Evolutionary conservation across 2,329 filamentous ascomycete species (phyloP).

Genomic region (Chrysoporthe puriensis): DNA sequence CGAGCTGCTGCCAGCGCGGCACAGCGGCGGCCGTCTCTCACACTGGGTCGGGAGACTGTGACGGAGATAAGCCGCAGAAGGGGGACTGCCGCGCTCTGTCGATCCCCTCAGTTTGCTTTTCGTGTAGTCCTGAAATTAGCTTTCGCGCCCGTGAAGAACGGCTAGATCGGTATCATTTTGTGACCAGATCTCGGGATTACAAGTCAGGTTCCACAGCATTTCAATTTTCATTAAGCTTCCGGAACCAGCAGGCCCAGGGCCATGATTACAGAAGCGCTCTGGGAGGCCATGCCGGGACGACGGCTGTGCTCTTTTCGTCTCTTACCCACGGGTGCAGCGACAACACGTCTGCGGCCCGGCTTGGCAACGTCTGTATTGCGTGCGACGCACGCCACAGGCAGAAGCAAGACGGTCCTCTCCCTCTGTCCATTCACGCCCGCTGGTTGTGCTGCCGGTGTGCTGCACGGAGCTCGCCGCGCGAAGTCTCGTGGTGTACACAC

Average conservation of each 20-base stretch:
- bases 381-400: background rate
- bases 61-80: background rate
- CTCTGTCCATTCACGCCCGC: background rate
- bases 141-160: background rate
- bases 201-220: constrained; percentile 1
- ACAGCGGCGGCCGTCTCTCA: background rate
- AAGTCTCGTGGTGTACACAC: background rate
- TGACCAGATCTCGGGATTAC: constrained; percentile 6
- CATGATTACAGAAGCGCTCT: background rate
- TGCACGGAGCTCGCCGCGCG: too few species aligned
- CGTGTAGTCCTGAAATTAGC: background rate
- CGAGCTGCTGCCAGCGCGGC: background rate
- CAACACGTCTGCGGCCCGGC: background rate
- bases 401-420: background rate
- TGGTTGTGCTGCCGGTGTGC: background rate
- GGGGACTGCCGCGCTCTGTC: background rate
- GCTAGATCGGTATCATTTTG: constrained; percentile 9
- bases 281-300: too few species aligned
- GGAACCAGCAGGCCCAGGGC: background rate
- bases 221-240: background rate
- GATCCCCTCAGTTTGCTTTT: background rate
- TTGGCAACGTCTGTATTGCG: background rate
- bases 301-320: background rate
- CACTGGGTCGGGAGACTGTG: background rate
- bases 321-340: background rate